phyloP scores from a whole-genome alignment of 2,329 filamentous ascomycete genomes.

The Cladophialophora exuberans region DNA sequence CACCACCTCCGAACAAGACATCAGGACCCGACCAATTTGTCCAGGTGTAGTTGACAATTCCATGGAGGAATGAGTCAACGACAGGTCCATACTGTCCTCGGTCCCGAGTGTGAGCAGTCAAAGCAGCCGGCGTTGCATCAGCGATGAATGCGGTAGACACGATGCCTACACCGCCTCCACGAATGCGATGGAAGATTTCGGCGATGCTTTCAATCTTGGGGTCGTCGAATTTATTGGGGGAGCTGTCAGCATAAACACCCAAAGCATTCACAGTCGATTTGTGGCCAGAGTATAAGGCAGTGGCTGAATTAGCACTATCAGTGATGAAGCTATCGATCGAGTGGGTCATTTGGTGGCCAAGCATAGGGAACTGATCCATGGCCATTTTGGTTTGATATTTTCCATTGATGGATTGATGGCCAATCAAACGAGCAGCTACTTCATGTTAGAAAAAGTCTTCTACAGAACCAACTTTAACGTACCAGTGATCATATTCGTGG shows the following conservation, averaged over 20 bases:
- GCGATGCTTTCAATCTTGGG: conserved; percentile 81
- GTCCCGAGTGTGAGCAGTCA: conserved; percentile 72
- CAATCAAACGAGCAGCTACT: conserved; percentile 77
- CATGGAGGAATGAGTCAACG: conserved; percentile 75
- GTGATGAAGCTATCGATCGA: conserved; percentile 85
- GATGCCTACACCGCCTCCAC: conserved; percentile 63
- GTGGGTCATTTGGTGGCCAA: conserved; percentile 88
- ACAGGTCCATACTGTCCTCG: conserved; percentile 71
- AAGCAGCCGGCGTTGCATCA: conserved; percentile 79
- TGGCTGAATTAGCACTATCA: conserved; percentile 83
- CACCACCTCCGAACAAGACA: conserved; percentile 80
- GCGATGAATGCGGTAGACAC: conserved; percentile 81
- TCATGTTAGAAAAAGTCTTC: conserved; percentile 42
- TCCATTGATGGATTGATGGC: conserved; percentile 81
- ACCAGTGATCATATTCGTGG: conserved; percentile 49
- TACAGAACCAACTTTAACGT: conserved; percentile 1
- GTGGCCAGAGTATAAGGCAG: conserved; percentile 79
- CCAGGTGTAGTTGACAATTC: conserved; percentile 80
- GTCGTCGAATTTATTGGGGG: conserved; percentile 73
- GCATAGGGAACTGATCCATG: conserved; percentile 81
- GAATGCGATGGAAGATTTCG: conserved; percentile 72
- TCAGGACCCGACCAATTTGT: conserved; percentile 73
- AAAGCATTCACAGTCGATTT: conserved; percentile 83
- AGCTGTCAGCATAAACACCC: conserved; percentile 80
- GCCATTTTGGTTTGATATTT: conserved; percentile 76